Conservation (phyloP, 2,329 filamentous ascomycete species). For the Colletotrichum lini region DNA sequence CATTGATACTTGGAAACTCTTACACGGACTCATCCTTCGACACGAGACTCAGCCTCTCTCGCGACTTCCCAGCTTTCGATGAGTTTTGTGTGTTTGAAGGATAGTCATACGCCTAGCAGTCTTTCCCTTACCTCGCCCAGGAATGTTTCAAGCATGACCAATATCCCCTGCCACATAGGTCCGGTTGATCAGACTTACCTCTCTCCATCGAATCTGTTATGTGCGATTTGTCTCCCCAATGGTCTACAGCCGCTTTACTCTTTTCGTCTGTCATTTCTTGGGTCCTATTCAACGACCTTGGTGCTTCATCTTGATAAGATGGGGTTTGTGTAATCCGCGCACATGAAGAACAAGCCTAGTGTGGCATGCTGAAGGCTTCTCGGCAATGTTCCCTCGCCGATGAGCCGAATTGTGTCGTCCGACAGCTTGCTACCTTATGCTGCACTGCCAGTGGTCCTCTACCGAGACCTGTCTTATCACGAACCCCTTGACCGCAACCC, state of each 20-base stretch:
- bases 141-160: slow-evolving; percentile 1
- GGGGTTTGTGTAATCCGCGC: neutral
- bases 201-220: neutral
- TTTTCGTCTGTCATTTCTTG: neutral
- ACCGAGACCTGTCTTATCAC: neutral
- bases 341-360: neutral
- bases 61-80: neutral
- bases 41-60: slow-evolving; percentile 12
- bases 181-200: neutral
- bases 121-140: neutral
- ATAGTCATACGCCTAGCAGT: neutral
- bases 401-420: neutral
- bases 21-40: slow-evolving; percentile 5
- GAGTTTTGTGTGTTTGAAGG: neutral
- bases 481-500: neutral
- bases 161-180: no score
- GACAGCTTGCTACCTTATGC: neutral
- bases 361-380: neutral
- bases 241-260: neutral
- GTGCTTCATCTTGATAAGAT: neutral
- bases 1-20: neutral
- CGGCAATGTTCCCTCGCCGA: neutral
- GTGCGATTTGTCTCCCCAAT: neutral
- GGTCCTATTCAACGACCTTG: neutral
- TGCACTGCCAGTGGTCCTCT: neutral